Base-by-base conservation (phyloP, 768 basidiomycete genomes). In the Boletales sp. region DNA sequence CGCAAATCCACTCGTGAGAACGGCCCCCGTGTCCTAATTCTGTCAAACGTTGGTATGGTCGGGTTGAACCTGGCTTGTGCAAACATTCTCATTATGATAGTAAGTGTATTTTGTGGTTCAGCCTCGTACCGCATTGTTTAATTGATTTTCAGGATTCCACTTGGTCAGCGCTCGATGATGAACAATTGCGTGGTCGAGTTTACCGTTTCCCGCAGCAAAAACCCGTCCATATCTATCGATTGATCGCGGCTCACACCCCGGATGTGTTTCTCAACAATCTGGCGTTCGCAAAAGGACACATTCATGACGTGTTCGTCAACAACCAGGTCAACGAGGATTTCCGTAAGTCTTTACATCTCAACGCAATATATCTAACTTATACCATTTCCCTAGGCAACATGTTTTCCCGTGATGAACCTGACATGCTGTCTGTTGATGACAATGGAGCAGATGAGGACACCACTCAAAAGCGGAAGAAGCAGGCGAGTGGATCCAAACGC, bases 221-320 rank as follows among this genome's bases (percentile, higher is more conserved):
- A 29, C 24, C 17, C 0, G 64, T 66, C 1, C 51, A 50, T 27
- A 45, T 63, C 48, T 66, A 65, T 21, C 37, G 54, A 0, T 35
- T 61, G 0, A 31, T 66, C 0, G 44, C 45, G 0, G 3, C 17
- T 5, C 43, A 49, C 0, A 59, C 57, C 0, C 52, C 57, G 0
- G 53, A 65, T 38, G 32, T 63, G 0, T 61, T 58, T 38, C 43
- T 66, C 1, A 66, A 63, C 51, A 63, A 63, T 21, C 51, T 65
- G 14, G 47, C 53, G 0, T 63, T 65, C 27, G 47, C 56, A 21
- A 58, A 58, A 40, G 51, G 48, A 0, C 27, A 40, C n/a, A 11
- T 57, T 0, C 49, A 54, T 10, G 14, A 11, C 0, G 50, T 45
- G 0, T 55, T 54, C 3, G 31, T 51, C n/a, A n/a, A n/a, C n/a